Conservation (phyloP, 208 protist species). For the Balamuthia mandrillaris region DNA sequence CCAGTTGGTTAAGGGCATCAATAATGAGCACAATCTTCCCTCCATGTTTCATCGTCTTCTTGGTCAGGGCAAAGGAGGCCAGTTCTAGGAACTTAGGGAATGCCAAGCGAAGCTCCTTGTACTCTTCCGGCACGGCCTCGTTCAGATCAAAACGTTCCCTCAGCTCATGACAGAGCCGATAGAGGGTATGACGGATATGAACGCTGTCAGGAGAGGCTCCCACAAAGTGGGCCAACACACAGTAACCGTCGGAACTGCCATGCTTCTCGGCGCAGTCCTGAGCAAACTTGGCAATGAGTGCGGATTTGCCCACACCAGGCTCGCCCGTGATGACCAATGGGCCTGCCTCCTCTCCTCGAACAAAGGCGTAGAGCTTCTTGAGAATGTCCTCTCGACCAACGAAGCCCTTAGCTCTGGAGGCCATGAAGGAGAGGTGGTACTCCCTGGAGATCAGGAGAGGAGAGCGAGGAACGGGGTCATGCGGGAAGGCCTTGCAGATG, state of each 20-base stretch:
- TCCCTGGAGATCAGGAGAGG: not conserved
- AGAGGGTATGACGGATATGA: conserved; percentile 41
- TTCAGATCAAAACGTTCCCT: not conserved
- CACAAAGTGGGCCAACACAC: conserved; percentile 44
- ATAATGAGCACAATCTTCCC: conserved; percentile 29
- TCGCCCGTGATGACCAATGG: conserved; percentile 39
- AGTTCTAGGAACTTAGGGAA: conserved; percentile 27
- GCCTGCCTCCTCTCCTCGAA: not conserved
- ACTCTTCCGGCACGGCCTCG: conserved; percentile 27
- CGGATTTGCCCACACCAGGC: conserved; percentile 41
- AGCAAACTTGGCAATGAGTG: conserved; percentile 39
- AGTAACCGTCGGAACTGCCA: not conserved
- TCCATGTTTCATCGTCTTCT: not conserved
- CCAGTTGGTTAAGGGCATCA: conserved; percentile 51
- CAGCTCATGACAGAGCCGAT: conserved; percentile 19
- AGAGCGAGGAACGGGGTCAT: not conserved
- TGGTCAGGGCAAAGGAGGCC: not conserved
- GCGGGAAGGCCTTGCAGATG: not conserved
- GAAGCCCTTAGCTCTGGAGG: not conserved
- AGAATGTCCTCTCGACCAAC: conserved; percentile 5
- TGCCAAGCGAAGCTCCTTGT: conserved; percentile 9
- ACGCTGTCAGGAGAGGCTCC: conserved; percentile 36
- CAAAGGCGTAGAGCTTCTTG: not conserved
- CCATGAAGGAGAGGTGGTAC: conserved; percentile 30
- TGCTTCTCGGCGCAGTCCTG: not conserved